Evolutionary conservation across 306 rosid genomes (phyloP).

Genomic region (Cercis canadensis): DNA sequence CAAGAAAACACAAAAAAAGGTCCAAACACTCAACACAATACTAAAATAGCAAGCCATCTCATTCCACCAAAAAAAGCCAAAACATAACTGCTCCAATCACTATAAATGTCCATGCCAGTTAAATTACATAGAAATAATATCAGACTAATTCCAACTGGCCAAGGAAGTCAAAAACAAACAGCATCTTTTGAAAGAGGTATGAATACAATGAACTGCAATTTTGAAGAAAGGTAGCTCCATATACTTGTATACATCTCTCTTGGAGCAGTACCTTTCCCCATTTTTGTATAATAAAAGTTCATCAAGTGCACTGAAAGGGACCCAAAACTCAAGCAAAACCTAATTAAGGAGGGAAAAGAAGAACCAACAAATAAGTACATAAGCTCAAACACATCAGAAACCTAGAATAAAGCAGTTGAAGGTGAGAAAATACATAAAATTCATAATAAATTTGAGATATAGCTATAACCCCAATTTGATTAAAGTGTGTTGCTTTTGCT

Average conservation of each 20-base stretch:
- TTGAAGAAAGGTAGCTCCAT: not conserved
- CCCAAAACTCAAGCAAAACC: slow-evolving; percentile 1
- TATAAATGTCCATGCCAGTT: not conserved
- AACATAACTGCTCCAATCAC: too few relatives aligned
- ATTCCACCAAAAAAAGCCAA: too few relatives aligned
- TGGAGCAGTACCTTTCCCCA: not conserved
- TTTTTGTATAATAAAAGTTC: slow-evolving; percentile 11
- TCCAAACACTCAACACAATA: too few relatives aligned
- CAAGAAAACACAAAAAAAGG: too few relatives aligned
- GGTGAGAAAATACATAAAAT: not conserved
- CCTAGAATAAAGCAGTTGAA: slow-evolving; percentile 9
- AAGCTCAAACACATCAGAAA: slow-evolving; percentile 8
- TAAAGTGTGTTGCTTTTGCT: too few relatives aligned
- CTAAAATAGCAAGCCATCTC: too few relatives aligned
- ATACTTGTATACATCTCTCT: not conserved
- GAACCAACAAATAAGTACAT: not conserved
- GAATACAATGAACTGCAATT: slow-evolving; percentile 11
- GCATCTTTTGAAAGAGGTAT: slow-evolving; percentile 1
- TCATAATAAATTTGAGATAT: not conserved
- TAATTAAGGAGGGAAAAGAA: not conserved
- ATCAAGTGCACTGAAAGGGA: slow-evolving; percentile 3
- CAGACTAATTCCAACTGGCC: slow-evolving; percentile 19
- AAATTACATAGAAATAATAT: not conserved
- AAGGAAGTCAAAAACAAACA: slow-evolving; percentile 22
- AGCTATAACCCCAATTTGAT: slow-evolving; percentile 2